These are phyloP conservation scores for Lophiostoma macrostomum DNA, from an alignment of 495 filamentous ascomycete genomes.

Conservation along the genomic window DNA sequence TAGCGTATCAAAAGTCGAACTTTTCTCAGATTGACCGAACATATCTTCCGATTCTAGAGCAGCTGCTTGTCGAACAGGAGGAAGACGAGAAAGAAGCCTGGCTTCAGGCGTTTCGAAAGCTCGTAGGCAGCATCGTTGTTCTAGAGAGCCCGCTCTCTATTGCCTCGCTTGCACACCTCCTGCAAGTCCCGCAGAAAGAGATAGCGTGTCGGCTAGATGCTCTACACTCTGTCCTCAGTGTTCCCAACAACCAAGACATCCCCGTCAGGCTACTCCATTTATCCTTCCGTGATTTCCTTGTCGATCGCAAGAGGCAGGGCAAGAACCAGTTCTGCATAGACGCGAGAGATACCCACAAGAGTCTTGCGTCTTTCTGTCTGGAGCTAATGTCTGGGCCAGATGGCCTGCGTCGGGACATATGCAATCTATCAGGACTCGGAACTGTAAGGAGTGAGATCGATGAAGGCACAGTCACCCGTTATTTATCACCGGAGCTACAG, in stretches of 20 bases:
- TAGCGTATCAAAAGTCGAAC: constrained; percentile 1
- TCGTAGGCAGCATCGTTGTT: constrained; percentile 41
- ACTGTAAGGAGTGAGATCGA: constrained; percentile 29
- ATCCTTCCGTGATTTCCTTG: constrained; percentile 54
- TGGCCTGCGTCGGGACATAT: constrained; percentile 43
- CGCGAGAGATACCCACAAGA: constrained; percentile 38
- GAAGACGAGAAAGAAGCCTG: constrained; percentile 1
- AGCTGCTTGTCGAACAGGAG: constrained; percentile 22
- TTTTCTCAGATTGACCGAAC: constrained; percentile 3
- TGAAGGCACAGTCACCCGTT: constrained; percentile 46
- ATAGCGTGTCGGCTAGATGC: constrained; percentile 21
- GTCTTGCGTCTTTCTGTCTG: constrained; percentile 40
- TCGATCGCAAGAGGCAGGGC: constrained; percentile 39
- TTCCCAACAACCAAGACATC: neutral
- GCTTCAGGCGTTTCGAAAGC: constrained; percentile 3
- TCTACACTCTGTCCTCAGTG: constrained; percentile 34
- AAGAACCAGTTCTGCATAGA: constrained; percentile 43
- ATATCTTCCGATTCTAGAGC: constrained; percentile 32
- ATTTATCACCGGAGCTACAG: constrained; percentile 43
- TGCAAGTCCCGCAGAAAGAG: neutral
- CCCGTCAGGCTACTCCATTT: constrained; percentile 19
- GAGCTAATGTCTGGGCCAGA: constrained; percentile 31
- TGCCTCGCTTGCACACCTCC: constrained; percentile 1
- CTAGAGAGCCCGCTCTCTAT: constrained; percentile 37
- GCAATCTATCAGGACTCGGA: constrained; percentile 37